Evolutionary conservation across 1,139 yeast genomes (phyloP), one percentile per base, ranked within the genome.

Genomic region (Geotrichum bryndzae): DNA sequence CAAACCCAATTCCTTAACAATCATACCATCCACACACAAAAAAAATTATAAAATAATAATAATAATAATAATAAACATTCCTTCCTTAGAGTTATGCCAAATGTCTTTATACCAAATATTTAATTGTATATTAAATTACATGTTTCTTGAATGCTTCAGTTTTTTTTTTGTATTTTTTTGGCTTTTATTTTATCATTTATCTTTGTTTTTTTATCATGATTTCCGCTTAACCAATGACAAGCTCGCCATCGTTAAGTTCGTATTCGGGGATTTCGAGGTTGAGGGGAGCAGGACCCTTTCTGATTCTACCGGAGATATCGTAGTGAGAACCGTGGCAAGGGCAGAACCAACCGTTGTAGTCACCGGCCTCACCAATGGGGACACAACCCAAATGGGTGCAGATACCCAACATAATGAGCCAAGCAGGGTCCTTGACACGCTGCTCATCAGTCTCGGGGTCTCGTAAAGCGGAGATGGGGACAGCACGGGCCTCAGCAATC

Each of bases 321-420:
- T 95, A 95, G 80, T 95, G 99, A 77, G 99, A 94, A 85, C 99
- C 99, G 83, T 95, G 99, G 83, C 99, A 95, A 69, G 99, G 99
- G 81, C 99, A 95, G 94, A 95, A 95, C 99, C 99, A 95, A 76
- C 99, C 99, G 77, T 97, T 98, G 73, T 85, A 95, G 79, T 95
- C 99, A 81, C 99, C 99, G 68, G 98, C 89, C 82, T 95, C 99
- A 77, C 99, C 99, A 75, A 95, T 95, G 70, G 99, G 99, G 68
- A 95, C 99, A 88, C 99, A 95, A 79, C 99, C 99, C 83, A 95
- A 86, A 79, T 95, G 99, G 71, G 99, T 95, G 84, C 99, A 94
- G 78, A 95, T 92, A 82, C 99, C 99, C 82, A 95, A 80, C 99
- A 95, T 95, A 76, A 95, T 85, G 76, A 95, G 86, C 99, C 99